phyloP scores from a whole-genome alignment of 2,329 filamentous ascomycete genomes.

The Arthrinium phaeospermum region DNA sequence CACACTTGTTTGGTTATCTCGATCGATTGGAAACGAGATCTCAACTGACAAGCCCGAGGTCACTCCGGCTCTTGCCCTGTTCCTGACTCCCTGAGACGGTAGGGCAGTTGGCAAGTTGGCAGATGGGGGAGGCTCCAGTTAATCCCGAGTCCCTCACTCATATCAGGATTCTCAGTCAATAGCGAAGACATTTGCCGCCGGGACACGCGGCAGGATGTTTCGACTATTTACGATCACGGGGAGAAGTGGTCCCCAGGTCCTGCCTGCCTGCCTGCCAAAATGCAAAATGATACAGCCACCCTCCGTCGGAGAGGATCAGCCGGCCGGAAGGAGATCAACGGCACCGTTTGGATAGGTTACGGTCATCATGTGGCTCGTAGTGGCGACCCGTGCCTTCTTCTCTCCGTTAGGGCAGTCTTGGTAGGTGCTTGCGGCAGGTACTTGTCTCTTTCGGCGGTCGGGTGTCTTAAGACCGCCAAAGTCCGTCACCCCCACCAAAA shows the following conservation, averaged over 20 bases:
- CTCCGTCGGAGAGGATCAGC: background rate
- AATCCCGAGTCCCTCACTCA: background rate
- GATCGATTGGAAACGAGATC: conserved; percentile 6
- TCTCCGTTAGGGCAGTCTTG: background rate
- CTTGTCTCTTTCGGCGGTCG: background rate
- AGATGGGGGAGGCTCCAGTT: background rate
- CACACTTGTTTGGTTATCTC: conserved; percentile 13
- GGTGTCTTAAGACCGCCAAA: conserved; percentile 7
- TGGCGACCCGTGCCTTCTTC: background rate
- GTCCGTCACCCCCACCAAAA: conserved; percentile 9
- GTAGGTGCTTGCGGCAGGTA: background rate
- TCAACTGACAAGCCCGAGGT: conserved; percentile 6
- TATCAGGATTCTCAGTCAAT: background rate
- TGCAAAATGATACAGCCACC: background rate
- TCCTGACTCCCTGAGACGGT: background rate
- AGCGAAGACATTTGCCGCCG: background rate
- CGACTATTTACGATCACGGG: background rate
- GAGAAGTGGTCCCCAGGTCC: background rate
- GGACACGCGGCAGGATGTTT: conserved; percentile 4
- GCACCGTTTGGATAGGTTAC: background rate
- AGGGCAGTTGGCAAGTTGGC: background rate
- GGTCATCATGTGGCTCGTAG: background rate
- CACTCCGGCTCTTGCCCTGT: background rate
- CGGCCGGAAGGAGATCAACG: background rate
- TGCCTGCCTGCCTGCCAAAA: background rate